Base-by-base conservation (phyloP, 2,329 filamentous ascomycete species). In the Neonectria faginata region DNA sequence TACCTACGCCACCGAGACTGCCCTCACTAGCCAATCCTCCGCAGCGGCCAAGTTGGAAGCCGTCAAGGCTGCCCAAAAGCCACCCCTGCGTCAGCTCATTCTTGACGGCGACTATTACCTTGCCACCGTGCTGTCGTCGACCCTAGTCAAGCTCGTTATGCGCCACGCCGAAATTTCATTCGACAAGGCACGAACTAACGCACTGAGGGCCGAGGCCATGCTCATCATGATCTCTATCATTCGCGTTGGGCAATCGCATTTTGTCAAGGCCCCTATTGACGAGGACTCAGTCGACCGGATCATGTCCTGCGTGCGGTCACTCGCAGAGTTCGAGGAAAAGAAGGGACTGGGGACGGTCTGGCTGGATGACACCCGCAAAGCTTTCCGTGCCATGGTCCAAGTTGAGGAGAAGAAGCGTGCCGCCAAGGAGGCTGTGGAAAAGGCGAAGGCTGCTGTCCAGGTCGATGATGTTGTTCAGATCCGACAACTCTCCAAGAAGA, bases 211-310 rank as follows among this genome's bases (percentile, higher is more conserved):
- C 3, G 96, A 99, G 80, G 96, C 96, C 48, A 99, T 99, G 96
- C 87, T 99, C 57, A 98, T 99, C 77, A 97, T 98, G 94, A 97
- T 99, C 73, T 98, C 96, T 5, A 97, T 99, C 71, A 93, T 99
- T 70, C 94, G 96, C 54, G 96, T 97, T 65, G 96, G 96, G 44
- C 96, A 99, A 81, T 98, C 95, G n/a, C 93, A 97, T 69, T 99
- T 99, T 72, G 96, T 97, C 76, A 98, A 98, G 83, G 92, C 93
- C 1, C 92, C 94, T 2, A 98, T 99, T 69, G 96, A 99, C 67
- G 96, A 99, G 78, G 96, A 99, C 78, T 97, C 96, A 0, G 88
- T 98, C n/a, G 96, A 99, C 79, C 91, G 96, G 73, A 95, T 99
- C 78, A 98, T 99, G 96, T 94, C 93, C 42, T 98, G 95, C 77